Evolutionary conservation across 805 yeast genomes (phyloP), one percentile per base, ranked within the genome.

Genomic region (Lipomyces anomalus): DNA sequence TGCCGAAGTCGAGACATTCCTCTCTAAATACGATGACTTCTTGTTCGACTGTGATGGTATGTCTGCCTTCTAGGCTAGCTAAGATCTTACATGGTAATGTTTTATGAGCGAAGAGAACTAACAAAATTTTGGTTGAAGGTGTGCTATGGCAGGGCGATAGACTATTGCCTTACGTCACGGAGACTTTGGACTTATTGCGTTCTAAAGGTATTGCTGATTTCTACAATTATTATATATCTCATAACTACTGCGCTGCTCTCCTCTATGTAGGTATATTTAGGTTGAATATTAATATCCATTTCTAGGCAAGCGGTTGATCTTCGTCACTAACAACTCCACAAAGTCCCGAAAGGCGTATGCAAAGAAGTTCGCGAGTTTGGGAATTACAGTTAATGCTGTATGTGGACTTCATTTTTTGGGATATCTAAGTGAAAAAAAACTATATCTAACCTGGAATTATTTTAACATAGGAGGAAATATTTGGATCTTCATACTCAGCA

Each of bases 301-400:
- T n/a, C n/a, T 11, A 50, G 75, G 76, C 32, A 92, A 92, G 64
- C 76, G 80, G 50, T 71, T 86, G 42, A 73, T 89, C 36, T 92
- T 92, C 67, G 98, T 92, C 23, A 89, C 98, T 37, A 92, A 92
- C 71, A 92, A 92, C 68, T 86, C 96, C 18, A 86, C 97, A 24
- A 90, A 92, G 63, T 83, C 96, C 1, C 72, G 98, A 50, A 66
- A 69, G 28, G 81, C 81, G 34, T 92, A 92, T 63, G 74, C 84
- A 24, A 65, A 70, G 54, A 92, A 92, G 67, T 87, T 92, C 62
- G 73, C 69, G 13, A 77, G 79, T 44, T 79, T 80, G 38, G 74
- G 77, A 1, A 59, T 76, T 37, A 68, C 50, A 7, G 72, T 67
- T 21, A 48, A 48, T 22, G 56, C 52, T 3, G 53, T 48, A 48